Evolutionary conservation across 805 yeast genomes (phyloP).

Genomic region (Candida alai): DNA sequence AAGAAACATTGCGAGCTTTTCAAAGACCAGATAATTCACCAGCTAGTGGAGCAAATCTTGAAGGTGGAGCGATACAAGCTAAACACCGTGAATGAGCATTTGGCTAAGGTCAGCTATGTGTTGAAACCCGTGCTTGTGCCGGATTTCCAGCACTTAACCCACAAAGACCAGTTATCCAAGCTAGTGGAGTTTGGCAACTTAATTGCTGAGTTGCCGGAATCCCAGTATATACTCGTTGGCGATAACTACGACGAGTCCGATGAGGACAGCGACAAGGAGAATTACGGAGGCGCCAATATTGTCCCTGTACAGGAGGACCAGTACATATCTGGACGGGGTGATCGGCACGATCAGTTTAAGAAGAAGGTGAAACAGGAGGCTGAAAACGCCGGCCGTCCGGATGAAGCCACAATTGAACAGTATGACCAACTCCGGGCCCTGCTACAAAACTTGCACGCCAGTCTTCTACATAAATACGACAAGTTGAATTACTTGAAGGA

Average conservation of each 20-base stretch:
- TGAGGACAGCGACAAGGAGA: conserved; percentile 7
- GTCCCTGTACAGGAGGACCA: conserved; percentile 8
- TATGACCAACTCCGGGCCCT: conserved; percentile 19
- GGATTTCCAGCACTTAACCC: conserved; percentile 11
- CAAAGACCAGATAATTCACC: conserved; percentile 26
- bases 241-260: conserved; percentile 7
- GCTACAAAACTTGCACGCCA: conserved; percentile 16
- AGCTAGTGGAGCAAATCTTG: conserved; percentile 33
- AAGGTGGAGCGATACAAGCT: conserved; percentile 30
- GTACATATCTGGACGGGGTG: conserved; percentile 9
- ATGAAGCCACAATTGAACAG: conserved; percentile 11
- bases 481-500: conserved; percentile 26
- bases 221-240: conserved; percentile 22
- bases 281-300: conserved; percentile 2
- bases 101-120: conserved; percentile 13
- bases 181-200: conserved; percentile 21
- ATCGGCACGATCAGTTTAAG: conserved; percentile 9
- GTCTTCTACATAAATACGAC: conserved; percentile 23
- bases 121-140: conserved; percentile 9
- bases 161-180: conserved; percentile 11
- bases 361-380: conserved; percentile 5
- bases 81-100: conserved; percentile 22
- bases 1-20: conserved; percentile 9
- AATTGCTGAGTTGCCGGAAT: conserved; percentile 30
- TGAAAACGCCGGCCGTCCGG: conserved; percentile 6